Base-by-base conservation (phyloP, 2,329 filamentous ascomycete species). In the Ambrosiella cleistominuta region DNA sequence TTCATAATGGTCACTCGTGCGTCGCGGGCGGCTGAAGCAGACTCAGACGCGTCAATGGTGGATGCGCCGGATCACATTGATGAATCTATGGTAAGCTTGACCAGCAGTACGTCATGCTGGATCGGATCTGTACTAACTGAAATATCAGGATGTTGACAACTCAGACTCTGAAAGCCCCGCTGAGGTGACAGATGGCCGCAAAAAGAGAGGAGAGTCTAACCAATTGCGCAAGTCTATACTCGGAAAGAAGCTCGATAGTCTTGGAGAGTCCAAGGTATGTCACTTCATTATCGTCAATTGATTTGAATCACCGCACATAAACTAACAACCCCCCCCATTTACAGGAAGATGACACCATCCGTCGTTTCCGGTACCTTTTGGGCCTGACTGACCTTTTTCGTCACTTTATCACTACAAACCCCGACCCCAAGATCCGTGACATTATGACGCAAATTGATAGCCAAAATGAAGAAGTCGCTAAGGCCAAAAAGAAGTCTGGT, bases 321-420 rank as follows among this genome's bases (percentile, higher is more conserved):
- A 56, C 51, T 54, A 19, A 54, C 51, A 27, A 27, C 27, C 27
- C 27, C 27, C 27, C 38, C 62, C 53, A 47, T 27, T 37, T 61
- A 44, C 58, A 91, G 87, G 91, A 96, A 73, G 88, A 96, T 75
- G 91, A 97, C 67, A 94, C 88, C 0, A 88, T 97, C 66, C 82
- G 91, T 64, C 80, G 93, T 68, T 98, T 98, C 69, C 84, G 89
- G 63, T 98, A 98, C 69, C 79, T 98, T 1, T 79, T 98, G 12
- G 94, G 94, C 35, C 76, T 98, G 56, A 98, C 93, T 13, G 93
- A 98, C 66, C 77, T 98, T 17, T 98, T 98, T 74, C 88, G 94
- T 63, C 93, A 98, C 72, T 98, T 98, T 70, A 98, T 98, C 72
- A 90, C 97, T 68, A 88, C 89, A 7, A 98, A 96, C 67, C 91